Conservation (phyloP, 1,284 basidiomycete species). For the Xerocomus cyaneibrunnescens region DNA sequence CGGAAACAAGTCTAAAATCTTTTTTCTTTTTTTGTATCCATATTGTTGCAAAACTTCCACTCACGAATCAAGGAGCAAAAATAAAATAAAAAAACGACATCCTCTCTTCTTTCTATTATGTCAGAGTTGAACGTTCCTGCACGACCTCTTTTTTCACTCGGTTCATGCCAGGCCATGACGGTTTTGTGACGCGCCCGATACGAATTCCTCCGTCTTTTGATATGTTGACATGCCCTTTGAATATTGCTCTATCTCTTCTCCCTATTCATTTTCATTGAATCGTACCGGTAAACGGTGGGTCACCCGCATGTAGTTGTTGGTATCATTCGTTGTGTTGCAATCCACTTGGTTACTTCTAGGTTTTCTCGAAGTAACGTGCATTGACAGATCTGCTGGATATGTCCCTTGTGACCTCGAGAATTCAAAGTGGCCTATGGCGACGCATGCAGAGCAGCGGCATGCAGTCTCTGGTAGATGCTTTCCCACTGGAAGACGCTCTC, state of each 20-base stretch:
- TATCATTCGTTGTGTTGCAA: constrained; percentile 23
- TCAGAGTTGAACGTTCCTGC: background rate
- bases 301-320: constrained; percentile 25
- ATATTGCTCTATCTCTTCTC: constrained; percentile 13
- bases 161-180: constrained; percentile 33
- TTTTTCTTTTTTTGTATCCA: background rate
- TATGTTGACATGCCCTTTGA: constrained; percentile 6
- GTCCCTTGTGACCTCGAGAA: no score
- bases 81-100: background rate
- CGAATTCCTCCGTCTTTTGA: constrained; percentile 4
- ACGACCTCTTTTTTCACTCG: background rate
- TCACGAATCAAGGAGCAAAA: background rate
- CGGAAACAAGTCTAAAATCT: constrained; percentile 47
- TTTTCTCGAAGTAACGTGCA: background rate
- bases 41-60: background rate
- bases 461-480: no score
- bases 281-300: constrained; percentile 6
- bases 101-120: background rate
- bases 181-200: constrained; percentile 12
- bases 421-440: no score
- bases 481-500: no score
- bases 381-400: no score
- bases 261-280: background rate
- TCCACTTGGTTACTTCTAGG: constrained; percentile 6
- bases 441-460: no score